These are phyloP conservation scores for Cladosporium sp. DNA, from an alignment of 2,329 filamentous ascomycete genomes.

Conservation along the genomic window DNA sequence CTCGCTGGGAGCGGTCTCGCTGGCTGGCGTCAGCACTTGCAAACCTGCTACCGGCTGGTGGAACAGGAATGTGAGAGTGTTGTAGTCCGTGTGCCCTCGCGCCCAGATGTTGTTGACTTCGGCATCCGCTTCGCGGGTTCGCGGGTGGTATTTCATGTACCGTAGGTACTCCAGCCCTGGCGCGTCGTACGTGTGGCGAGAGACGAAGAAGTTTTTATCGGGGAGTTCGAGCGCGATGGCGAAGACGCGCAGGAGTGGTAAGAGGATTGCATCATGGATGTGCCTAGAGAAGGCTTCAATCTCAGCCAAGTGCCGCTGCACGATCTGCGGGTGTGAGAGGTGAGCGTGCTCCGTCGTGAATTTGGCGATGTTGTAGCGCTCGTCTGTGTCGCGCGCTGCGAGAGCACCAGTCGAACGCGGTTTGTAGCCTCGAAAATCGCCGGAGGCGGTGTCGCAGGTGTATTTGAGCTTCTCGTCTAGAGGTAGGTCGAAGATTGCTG, in stretches of 20 bases:
- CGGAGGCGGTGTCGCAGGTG: slow-evolving; percentile 32
- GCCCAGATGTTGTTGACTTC: slow-evolving; percentile 23
- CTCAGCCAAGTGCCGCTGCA: slow-evolving; percentile 53
- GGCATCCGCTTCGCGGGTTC: slow-evolving; percentile 24
- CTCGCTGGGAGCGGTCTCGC: slow-evolving; percentile 31
- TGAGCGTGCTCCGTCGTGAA: slow-evolving; percentile 33
- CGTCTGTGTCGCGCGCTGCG: slow-evolving; percentile 51
- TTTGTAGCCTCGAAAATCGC: slow-evolving; percentile 26
- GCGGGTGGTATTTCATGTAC: slow-evolving; percentile 31
- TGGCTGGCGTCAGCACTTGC: background rate
- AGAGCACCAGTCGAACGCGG: slow-evolving; percentile 26
- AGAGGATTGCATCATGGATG: slow-evolving; percentile 56
- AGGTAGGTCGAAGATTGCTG: slow-evolving; percentile 57
- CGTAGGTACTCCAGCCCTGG: slow-evolving; percentile 33
- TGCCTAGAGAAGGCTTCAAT: slow-evolving; percentile 57
- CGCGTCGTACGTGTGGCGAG: slow-evolving; percentile 57
- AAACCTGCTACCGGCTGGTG: slow-evolving; percentile 8
- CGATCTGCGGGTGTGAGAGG: slow-evolving; percentile 29
- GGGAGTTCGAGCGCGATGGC: background rate
- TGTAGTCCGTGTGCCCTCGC: slow-evolving; percentile 44
- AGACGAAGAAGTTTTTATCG: slow-evolving; percentile 45
- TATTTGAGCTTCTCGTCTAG: slow-evolving; percentile 61
- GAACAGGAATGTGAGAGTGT: slow-evolving; percentile 40
- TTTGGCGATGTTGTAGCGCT: slow-evolving; percentile 63
- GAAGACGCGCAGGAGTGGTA: slow-evolving; percentile 25